Percentiles rank a stretch among this genome's conserved stretches.
These are phyloP conservation scores for Cicer cuneatum DNA, from an alignment of 306 rosid genomes.

Conservation along the genomic window DNA sequence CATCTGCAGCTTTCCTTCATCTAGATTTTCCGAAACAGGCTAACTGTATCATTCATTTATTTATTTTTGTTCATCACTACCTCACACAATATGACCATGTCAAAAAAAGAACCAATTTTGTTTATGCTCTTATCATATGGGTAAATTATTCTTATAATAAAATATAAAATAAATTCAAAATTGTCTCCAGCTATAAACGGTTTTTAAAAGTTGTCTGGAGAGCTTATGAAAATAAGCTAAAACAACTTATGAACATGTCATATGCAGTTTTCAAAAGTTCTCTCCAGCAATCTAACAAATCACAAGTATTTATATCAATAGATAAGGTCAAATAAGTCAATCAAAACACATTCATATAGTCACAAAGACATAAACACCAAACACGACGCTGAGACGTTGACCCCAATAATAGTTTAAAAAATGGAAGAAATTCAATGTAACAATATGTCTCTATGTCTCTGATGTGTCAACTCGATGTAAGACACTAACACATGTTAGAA, in stretches of 20 bases:
- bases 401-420: too few species aligned
- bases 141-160: too few species aligned
- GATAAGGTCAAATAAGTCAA: not conserved
- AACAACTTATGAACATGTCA: not conserved
- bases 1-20: slow-evolving; percentile 9
- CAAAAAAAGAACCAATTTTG: slow-evolving; percentile 23
- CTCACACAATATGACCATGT: slow-evolving; percentile 21
- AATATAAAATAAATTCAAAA: not conserved
- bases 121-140: not conserved
- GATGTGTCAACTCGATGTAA: too few species aligned
- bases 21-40: slow-evolving; percentile 26
- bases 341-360: not conserved
- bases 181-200: not conserved
- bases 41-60: not conserved
- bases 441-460: too few species aligned
- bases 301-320: not conserved
- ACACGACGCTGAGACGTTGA: too few species aligned
- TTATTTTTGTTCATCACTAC: slow-evolving; percentile 13
- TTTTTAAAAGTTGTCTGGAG: not conserved
- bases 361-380: not conserved
- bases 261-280: not conserved
- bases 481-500: too few species aligned
- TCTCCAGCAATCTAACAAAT: not conserved
- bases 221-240: not conserved
- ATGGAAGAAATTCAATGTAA: too few species aligned